phyloP scores from a whole-genome alignment of 164 flowering plant genomes.

The Kingdonia uniflora region DNA sequence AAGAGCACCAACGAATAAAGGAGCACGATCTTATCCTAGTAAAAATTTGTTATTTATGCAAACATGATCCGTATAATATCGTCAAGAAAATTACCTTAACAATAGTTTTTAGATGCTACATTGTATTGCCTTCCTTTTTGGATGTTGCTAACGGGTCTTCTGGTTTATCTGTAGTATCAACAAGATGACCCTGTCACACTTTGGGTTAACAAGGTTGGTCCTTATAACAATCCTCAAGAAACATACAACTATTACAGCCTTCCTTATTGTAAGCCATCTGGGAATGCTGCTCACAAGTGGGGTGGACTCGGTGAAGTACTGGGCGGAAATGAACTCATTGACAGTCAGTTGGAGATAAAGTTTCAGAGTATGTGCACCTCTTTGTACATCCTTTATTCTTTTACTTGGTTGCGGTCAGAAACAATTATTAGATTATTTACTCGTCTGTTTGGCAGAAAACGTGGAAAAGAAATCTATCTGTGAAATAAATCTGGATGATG shows the following conservation, averaged over 20 bases:
- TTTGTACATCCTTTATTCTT: neutral
- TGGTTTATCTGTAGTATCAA: slow-evolving; percentile 53
- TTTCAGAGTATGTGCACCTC: slow-evolving; percentile 49
- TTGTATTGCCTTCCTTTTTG: neutral
- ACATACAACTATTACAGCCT: slow-evolving; percentile 95
- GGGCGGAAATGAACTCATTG: slow-evolving; percentile 98
- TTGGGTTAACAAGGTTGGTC: slow-evolving; percentile 99
- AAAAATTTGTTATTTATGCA: no score
- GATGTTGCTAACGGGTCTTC: neutral
- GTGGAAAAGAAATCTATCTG: slow-evolving; percentile 66
- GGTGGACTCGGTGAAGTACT: slow-evolving; percentile 99
- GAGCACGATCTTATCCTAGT: no score
- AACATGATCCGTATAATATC: neutral
- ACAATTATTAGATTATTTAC: neutral
- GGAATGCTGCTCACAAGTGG: slow-evolving; percentile 79
- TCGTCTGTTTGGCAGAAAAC: slow-evolving; percentile 40
- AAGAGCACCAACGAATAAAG: no score
- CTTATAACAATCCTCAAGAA: slow-evolving; percentile 98
- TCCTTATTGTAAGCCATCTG: slow-evolving; percentile 72
- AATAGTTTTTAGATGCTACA: no score
- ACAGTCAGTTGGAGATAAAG: slow-evolving; percentile 78
- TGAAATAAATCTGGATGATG: slow-evolving; percentile 61
- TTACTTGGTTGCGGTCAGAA: neutral
- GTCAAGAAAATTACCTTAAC: neutral
- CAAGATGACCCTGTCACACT: slow-evolving; percentile 67